Conservation (phyloP, 2,329 filamentous ascomycete species). For the Scorias spongiosa region DNA sequence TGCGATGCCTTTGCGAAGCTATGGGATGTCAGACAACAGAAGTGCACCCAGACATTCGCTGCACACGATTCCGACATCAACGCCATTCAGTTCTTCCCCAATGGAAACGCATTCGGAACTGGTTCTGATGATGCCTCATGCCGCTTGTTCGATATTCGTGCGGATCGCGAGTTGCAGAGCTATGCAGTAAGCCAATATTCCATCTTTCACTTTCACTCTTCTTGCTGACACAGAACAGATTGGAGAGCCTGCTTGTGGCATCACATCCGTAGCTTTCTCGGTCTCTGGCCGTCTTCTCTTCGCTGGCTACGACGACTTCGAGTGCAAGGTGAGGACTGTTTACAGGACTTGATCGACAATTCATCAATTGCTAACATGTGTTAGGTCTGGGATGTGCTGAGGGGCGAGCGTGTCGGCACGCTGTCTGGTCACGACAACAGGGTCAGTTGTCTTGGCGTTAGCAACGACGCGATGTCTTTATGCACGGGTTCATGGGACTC, state of each 20-base stretch:
- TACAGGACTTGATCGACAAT: too few relatives aligned
- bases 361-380: constrained; percentile 10
- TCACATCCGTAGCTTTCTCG: constrained; percentile 95
- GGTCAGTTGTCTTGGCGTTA: constrained; percentile 95
- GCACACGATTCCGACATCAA: constrained; percentile 99
- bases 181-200: constrained; percentile 40
- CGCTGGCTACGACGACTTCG: constrained; percentile 96
- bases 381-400: constrained; percentile 93
- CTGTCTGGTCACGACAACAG: constrained; percentile 96
- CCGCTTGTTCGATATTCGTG: constrained; percentile 92
- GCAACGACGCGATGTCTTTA: constrained; percentile 96
- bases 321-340: constrained; percentile 72
- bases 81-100: constrained; percentile 98
- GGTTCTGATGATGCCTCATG: constrained; percentile 96
- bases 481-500: constrained; percentile 99
- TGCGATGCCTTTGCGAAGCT: constrained; percentile 97
- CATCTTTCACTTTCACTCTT: background rate
- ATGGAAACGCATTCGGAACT: constrained; percentile 95
- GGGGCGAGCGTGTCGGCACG: constrained; percentile 92
- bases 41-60: constrained; percentile 96
- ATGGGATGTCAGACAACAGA: constrained; percentile 96
- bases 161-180: constrained; percentile 63
- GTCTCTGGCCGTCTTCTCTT: constrained; percentile 91
- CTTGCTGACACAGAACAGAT: constrained; percentile 43
- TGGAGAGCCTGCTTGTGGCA: constrained; percentile 91